Evolutionary conservation across 768 basidiomycete genomes (phyloP).

Genomic region (Suillus alpinus): DNA sequence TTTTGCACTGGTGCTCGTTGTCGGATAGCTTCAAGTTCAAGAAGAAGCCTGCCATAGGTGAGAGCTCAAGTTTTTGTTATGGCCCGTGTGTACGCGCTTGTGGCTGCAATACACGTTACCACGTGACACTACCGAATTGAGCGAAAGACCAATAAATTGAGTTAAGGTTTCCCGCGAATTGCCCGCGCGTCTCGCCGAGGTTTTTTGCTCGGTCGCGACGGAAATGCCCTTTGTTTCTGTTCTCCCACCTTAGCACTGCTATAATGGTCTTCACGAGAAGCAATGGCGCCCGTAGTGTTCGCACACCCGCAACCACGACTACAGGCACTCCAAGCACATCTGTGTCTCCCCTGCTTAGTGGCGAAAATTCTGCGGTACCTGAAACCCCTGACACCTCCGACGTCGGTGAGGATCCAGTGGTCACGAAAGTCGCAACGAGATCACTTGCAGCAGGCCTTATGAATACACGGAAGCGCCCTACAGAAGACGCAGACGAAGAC

Average conservation of each 20-base stretch:
- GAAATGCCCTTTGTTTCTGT: constrained; percentile 13
- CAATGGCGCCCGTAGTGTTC: constrained; percentile 8
- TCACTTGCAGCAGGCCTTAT: constrained; percentile 5
- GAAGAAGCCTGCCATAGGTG: too few species aligned
- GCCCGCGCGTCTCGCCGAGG: constrained; percentile 19
- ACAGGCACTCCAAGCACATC: constrained; percentile 37
- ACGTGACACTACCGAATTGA: constrained; percentile 20
- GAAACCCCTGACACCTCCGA: constrained; percentile 57
- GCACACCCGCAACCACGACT: constrained; percentile 25
- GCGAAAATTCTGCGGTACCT: constrained; percentile 40
- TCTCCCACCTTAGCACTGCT: background rate
- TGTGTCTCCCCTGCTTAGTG: constrained; percentile 52
- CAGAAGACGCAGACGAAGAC: constrained; percentile 32
- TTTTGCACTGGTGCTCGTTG: background rate
- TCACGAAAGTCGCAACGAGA: constrained; percentile 1
- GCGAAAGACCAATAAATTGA: constrained; percentile 17
- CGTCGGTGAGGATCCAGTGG: constrained; percentile 15
- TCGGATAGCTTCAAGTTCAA: background rate
- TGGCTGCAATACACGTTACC: constrained; percentile 17
- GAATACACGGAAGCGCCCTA: constrained; percentile 28
- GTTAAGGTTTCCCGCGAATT: constrained; percentile 15
- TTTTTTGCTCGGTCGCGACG: constrained; percentile 1
- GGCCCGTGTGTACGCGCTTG: constrained; percentile 20
- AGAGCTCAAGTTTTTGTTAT: too few species aligned
- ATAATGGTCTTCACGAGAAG: constrained; percentile 25